Conservation (phyloP, 2,329 filamentous ascomycete genomes). For the Aureobasidium sp. region DNA sequence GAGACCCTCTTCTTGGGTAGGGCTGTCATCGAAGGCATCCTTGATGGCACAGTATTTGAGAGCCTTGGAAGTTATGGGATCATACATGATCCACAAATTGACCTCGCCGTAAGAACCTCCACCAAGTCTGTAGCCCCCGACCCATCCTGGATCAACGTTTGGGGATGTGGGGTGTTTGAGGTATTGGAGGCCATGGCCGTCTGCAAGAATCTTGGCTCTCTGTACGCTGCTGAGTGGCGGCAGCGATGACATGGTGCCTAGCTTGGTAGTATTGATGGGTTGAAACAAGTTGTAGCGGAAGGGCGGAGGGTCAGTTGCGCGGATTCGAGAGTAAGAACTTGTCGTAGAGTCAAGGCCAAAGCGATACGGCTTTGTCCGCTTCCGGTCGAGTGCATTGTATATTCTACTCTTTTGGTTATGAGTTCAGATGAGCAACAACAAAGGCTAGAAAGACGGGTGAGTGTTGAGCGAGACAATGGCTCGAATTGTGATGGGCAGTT, state of each 20-base stretch:
- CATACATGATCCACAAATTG: neutral
- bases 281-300: no score
- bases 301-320: neutral
- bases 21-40: neutral
- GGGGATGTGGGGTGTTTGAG: neutral
- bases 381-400: neutral
- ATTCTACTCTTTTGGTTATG: neutral
- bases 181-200: neutral
- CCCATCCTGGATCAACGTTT: neutral
- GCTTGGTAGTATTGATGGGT: neutral
- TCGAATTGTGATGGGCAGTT: neutral
- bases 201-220: neutral
- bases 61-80: neutral
- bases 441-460: neutral
- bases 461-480: neutral
- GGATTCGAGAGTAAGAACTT: neutral
- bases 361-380: neutral
- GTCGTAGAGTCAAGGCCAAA: neutral
- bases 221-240: neutral
- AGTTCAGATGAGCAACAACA: neutral
- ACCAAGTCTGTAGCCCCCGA: neutral
- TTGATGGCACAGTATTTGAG: neutral
- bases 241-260: neutral
- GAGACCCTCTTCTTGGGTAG: neutral
- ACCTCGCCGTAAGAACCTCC: neutral